Evolutionary conservation across 2,329 filamentous ascomycete genomes (phyloP), one percentile per base, ranked within the genome.

Genomic region (Ceratocystis alfenasii): DNA sequence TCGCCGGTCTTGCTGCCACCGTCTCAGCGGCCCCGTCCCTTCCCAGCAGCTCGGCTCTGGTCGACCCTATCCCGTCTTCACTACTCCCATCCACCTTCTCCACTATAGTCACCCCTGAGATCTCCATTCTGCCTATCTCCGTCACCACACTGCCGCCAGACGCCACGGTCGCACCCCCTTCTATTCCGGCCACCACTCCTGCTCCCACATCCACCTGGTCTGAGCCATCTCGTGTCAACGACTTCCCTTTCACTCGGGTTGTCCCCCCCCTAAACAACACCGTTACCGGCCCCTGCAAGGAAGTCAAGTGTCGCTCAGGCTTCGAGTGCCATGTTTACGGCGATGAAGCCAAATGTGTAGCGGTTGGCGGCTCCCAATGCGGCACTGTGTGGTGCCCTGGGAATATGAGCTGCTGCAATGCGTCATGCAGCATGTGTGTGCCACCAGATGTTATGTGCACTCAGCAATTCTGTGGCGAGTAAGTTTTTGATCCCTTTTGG

Each of bases 301-400:
- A 45, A n/a, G 57, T 67, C 30, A 30, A 45, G 12, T 67, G 66
- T 62, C 66, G 62, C 66, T 65, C 66, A 8, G 66, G 66, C n/a
- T 65, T 59, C 25, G 66, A 67, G 57, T 67, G 66, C 57, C 66
- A 67, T 48, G 59, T 67, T 25, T 67, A 67, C 62, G 30, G 63
- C 5, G 63, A 44, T 8, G 36, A 22, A 3, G 63, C 62, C 36
- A 55, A 65, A 55, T 67, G 66, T 53, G 66, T 65, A 10, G 53
- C 65, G 30, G 57, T 48, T 15, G 63, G 66, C 28, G 66, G 66
- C 45, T 62, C 66, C 17, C 62, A 67, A 48, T 67, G 66, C 50
- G 66, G 66, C 6, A 22, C 25, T 41, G 22, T 57, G 25, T 67
- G 66, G 66, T 67, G 66, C 55, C 66, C 66, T 3, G 63, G 63